These are phyloP conservation scores for Coniophora puteana DNA, from an alignment of 1,284 basidiomycete species.

Conservation along the genomic window DNA sequence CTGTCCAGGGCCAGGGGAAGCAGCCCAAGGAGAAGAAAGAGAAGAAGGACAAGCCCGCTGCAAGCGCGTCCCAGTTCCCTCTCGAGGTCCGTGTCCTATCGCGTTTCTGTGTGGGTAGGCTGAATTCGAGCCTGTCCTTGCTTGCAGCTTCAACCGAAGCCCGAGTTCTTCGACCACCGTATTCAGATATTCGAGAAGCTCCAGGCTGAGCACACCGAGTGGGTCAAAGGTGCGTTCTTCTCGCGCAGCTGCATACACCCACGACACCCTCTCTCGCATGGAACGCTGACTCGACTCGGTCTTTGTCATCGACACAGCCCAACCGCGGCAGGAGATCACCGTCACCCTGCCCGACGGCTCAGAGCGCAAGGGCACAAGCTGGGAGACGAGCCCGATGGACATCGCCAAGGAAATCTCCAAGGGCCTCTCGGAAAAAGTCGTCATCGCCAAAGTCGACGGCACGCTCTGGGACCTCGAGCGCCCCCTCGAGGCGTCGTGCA, in stretches of 20 bases:
- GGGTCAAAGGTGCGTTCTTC: constrained; percentile 59
- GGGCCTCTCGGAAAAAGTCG: constrained; percentile 84
- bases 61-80: constrained; percentile 43
- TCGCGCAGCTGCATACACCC: no score
- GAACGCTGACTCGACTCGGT: constrained; percentile 5
- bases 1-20: constrained; percentile 32
- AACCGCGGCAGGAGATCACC: constrained; percentile 80
- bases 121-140: constrained; percentile 11
- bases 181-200: constrained; percentile 90
- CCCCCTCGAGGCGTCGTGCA: constrained; percentile 82
- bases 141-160: constrained; percentile 73
- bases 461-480: constrained; percentile 94
- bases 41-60: constrained; percentile 45
- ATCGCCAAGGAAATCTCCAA: constrained; percentile 88
- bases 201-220: constrained; percentile 84
- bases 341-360: constrained; percentile 90
- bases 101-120: constrained; percentile 3
- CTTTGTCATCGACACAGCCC: constrained; percentile 44
- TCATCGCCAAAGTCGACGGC: constrained; percentile 95
- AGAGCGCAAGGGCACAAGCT: constrained; percentile 79
- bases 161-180: constrained; percentile 87
- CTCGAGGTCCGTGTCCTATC: constrained; percentile 49
- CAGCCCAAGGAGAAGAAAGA: constrained; percentile 52
- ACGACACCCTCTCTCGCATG: constrained; percentile 1
- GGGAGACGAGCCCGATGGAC: constrained; percentile 96